Percentiles rank a stretch among this genome's conserved stretches.
Evolutionary conservation across 495 filamentous ascomycete species (phyloP).

Genomic region (Aspergillus coremiiformis): DNA sequence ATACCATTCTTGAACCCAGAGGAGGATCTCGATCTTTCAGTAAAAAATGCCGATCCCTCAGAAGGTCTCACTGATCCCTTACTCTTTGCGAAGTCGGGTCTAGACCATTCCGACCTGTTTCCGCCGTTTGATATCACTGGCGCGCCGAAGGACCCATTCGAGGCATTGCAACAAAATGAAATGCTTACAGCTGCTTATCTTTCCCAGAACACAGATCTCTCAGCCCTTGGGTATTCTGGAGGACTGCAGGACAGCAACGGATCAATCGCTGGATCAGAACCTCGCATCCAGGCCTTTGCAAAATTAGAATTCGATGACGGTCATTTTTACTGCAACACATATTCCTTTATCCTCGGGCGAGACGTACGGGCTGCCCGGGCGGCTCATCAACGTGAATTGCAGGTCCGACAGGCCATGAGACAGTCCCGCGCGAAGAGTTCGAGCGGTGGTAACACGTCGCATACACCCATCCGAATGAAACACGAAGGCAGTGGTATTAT

Average conservation of each 20-base stretch:
- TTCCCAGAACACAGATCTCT: slow-evolving; percentile 33
- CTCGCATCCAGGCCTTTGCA: slow-evolving; percentile 54
- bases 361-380: slow-evolving; percentile 50
- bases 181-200: slow-evolving; percentile 36
- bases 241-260: slow-evolving; percentile 26
- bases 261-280: slow-evolving; percentile 40
- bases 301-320: slow-evolving; percentile 66
- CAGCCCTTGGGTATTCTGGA: slow-evolving; percentile 31
- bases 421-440: slow-evolving; percentile 40
- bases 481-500: slow-evolving; percentile 41
- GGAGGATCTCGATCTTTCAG: neutral
- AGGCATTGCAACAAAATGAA: slow-evolving; percentile 37
- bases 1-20: slow-evolving; percentile 9
- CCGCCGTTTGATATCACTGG: slow-evolving; percentile 32
- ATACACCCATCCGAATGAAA: slow-evolving; percentile 42
- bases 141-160: slow-evolving; percentile 30
- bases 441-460: slow-evolving; percentile 39
- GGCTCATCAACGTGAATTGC: slow-evolving; percentile 42
- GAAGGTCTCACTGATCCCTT: slow-evolving; percentile 31
- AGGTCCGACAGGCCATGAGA: slow-evolving; percentile 37
- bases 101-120: slow-evolving; percentile 36
- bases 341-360: slow-evolving; percentile 57
- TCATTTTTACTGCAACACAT: slow-evolving; percentile 65
- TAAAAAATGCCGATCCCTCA: slow-evolving; percentile 19
- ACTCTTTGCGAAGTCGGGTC: slow-evolving; percentile 23